phyloP scores from a whole-genome alignment of 495 filamentous ascomycete species.

The Trichoderma reesei region DNA sequence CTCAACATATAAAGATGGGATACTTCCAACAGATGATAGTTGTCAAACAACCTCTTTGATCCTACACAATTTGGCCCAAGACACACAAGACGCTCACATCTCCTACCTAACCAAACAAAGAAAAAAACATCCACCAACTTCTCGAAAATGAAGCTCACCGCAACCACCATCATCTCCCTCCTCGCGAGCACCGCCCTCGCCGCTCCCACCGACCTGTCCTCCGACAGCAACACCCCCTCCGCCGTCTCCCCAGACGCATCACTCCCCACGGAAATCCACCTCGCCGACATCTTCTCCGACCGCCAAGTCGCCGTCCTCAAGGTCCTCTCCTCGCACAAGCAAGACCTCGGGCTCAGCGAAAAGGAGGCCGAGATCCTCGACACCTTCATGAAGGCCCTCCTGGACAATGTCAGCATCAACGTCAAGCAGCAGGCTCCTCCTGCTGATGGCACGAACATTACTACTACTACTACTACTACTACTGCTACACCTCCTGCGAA shows the following conservation, averaged over 20 bases:
- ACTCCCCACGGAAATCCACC: background rate
- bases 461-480: background rate
- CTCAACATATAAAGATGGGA: too few species aligned
- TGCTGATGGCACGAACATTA: background rate
- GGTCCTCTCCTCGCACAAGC: background rate
- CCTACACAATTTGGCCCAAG: background rate
- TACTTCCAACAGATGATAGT: background rate
- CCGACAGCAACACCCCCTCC: background rate
- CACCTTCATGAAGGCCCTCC: background rate
- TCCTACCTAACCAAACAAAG: background rate
- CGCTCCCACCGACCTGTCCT: background rate
- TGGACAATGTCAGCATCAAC: background rate
- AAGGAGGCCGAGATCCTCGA: background rate
- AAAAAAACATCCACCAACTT: background rate
- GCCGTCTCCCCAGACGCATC: background rate
- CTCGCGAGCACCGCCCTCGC: background rate
- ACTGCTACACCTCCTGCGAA: background rate
- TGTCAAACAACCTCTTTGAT: background rate
- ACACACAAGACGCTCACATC: background rate
- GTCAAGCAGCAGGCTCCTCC: background rate
- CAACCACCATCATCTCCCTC: background rate
- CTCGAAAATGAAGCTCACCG: background rate
- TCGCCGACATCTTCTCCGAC: background rate
- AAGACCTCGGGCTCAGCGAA: background rate
- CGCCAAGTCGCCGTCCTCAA: slow-evolving; percentile 2